Percentiles rank a stretch among this genome's conserved stretches.
Conservation (phyloP, 257 asterid species). For the Rubia yunnanensis region DNA sequence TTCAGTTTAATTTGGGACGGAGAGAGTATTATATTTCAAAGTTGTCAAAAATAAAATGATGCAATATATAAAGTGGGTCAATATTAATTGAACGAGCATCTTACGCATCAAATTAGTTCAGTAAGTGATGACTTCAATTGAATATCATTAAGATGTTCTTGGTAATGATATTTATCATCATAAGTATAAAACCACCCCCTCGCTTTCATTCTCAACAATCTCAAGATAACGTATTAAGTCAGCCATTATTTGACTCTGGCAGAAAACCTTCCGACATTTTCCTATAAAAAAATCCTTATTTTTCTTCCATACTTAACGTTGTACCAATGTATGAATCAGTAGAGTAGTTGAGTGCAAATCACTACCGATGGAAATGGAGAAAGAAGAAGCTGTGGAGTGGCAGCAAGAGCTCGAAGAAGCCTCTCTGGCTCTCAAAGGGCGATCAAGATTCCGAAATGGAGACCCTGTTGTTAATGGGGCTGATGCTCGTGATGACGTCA, state of each 20-base stretch:
- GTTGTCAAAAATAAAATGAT: no score
- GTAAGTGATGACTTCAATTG: neutral
- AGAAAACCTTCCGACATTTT: neutral
- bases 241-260: neutral
- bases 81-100: no score
- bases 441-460: slow-evolving; percentile 22
- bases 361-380: slow-evolving; percentile 28
- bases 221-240: neutral
- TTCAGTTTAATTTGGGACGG: no score
- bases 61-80: no score
- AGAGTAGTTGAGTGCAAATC: neutral
- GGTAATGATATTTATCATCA: neutral
- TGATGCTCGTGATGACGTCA: neutral
- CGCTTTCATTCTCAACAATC: neutral
- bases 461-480: neutral
- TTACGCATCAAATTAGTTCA: no score
- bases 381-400: slow-evolving; percentile 29
- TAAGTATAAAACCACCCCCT: neutral
- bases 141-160: neutral
- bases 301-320: neutral
- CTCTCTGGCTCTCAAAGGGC: slow-evolving; percentile 22
- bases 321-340: neutral
- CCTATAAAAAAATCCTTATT: neutral
- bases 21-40: no score
- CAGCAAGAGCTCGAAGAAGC: slow-evolving; percentile 29